phyloP scores from a whole-genome alignment of 305 asterid species.

The Plantago lanceolata region DNA sequence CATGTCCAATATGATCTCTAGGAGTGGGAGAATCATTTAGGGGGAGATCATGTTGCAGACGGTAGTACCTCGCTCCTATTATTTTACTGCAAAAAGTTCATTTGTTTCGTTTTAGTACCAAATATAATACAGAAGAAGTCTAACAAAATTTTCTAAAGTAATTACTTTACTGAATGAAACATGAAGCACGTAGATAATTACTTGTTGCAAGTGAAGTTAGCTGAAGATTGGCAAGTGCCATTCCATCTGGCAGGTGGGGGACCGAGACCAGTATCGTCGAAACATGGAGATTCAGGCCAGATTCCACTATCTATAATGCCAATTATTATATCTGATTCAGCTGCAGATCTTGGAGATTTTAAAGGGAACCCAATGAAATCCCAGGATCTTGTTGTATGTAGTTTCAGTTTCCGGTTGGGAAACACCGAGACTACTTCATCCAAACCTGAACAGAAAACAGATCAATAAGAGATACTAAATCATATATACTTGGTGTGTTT shows the following conservation, averaged over 20 bases:
- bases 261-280: slow-evolving; percentile 35
- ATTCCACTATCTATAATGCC: slow-evolving; percentile 73
- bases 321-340: slow-evolving; percentile 49
- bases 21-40: slow-evolving; percentile 46
- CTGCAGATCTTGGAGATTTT: slow-evolving; percentile 26
- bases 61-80: slow-evolving; percentile 63
- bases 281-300: slow-evolving; percentile 69
- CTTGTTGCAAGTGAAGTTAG: slow-evolving; percentile 78
- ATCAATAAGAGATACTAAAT: too few relatives aligned
- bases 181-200: background rate
- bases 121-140: background rate
- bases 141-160: too few relatives aligned
- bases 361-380: slow-evolving; percentile 62
- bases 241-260: slow-evolving; percentile 61
- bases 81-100: slow-evolving; percentile 45
- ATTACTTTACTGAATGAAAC: too few relatives aligned
- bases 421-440: slow-evolving; percentile 67
- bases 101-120: background rate
- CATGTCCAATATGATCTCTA: slow-evolving; percentile 64
- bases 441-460: slow-evolving; percentile 39
- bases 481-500: too few relatives aligned
- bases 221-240: slow-evolving; percentile 58
- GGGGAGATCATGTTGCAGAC: slow-evolving; percentile 23
- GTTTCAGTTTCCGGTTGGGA: slow-evolving; percentile 42
- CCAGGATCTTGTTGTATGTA: slow-evolving; percentile 78